These are phyloP conservation scores for Orbilia quercus DNA, from an alignment of 2,329 filamentous ascomycete genomes.

Conservation along the genomic window DNA sequence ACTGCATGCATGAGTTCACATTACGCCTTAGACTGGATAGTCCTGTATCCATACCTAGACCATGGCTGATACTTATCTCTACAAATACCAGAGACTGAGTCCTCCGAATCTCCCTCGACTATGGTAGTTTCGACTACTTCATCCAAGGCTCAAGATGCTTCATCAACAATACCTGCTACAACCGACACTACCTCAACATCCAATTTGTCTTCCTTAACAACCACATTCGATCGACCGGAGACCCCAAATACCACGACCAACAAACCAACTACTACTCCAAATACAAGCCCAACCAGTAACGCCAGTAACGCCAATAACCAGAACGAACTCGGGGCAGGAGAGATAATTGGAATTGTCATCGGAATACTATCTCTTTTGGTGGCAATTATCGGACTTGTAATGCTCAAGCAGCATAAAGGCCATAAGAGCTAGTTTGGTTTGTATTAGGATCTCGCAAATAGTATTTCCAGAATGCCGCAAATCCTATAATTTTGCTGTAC, in stretches of 20 bases:
- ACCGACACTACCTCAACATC: neutral
- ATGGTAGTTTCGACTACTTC: constrained; percentile 2
- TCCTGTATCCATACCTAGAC: neutral
- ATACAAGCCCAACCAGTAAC: no score
- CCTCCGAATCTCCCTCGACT: constrained; percentile 1
- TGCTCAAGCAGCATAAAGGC: no score
- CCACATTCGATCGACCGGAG: neutral
- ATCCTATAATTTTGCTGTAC: no score
- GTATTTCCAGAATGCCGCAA: no score
- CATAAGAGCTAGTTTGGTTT: no score
- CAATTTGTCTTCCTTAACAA: neutral
- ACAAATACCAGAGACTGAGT: neutral
- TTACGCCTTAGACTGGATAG: no score
- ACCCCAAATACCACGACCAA: neutral
- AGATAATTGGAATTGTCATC: constrained; percentile 9
- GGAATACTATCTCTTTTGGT: constrained; percentile 8
- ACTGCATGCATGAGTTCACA: no score
- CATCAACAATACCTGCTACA: neutral
- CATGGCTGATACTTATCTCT: neutral
- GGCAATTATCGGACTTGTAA: neutral
- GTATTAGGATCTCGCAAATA: no score
- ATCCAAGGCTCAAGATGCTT: neutral
- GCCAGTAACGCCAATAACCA: neutral
- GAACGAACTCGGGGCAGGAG: neutral
- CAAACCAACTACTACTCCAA: no score